Evolutionary conservation across 1,284 basidiomycete genomes (phyloP).

Genomic region (Ceraceosorus guamensis): DNA sequence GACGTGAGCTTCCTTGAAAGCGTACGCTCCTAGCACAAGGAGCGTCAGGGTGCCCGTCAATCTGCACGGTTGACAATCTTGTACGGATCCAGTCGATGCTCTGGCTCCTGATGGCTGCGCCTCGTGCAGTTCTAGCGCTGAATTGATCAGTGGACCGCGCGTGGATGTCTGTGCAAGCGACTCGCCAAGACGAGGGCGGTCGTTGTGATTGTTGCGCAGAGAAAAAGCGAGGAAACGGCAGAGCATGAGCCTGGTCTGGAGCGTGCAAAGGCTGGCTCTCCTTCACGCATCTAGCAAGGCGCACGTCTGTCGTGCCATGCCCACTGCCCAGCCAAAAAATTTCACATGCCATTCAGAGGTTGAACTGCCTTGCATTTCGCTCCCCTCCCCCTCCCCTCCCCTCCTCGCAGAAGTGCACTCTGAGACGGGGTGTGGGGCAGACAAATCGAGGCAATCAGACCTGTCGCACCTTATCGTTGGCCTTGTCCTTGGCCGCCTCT

Average conservation of each 20-base stretch:
- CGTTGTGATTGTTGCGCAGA: not conserved
- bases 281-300: too few relatives aligned
- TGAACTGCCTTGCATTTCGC: conserved; percentile 18
- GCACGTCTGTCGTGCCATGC: too few relatives aligned
- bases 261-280: too few relatives aligned
- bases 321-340: conserved; percentile 35
- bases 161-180: not conserved
- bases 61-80: conserved; percentile 35
- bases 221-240: not conserved
- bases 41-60: conserved; percentile 41
- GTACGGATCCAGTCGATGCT: conserved; percentile 10
- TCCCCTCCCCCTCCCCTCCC: conserved; percentile 24
- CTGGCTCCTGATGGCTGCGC: conserved; percentile 1
- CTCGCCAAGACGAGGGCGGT: conserved; percentile 4
- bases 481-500: conserved; percentile 9
- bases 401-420: conserved; percentile 33
- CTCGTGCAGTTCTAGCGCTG: not conserved
- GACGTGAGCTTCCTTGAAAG: conserved; percentile 35
- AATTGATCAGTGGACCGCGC: not conserved
- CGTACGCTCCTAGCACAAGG: conserved; percentile 27
- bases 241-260: conserved; percentile 15
- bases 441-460: conserved; percentile 3
- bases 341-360: conserved; percentile 6
- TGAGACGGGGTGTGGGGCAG: not conserved
- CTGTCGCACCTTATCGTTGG: conserved; percentile 7